Base-by-base conservation (phyloP, 805 yeast genomes). In the Cyberlindnera suaveolens region DNA sequence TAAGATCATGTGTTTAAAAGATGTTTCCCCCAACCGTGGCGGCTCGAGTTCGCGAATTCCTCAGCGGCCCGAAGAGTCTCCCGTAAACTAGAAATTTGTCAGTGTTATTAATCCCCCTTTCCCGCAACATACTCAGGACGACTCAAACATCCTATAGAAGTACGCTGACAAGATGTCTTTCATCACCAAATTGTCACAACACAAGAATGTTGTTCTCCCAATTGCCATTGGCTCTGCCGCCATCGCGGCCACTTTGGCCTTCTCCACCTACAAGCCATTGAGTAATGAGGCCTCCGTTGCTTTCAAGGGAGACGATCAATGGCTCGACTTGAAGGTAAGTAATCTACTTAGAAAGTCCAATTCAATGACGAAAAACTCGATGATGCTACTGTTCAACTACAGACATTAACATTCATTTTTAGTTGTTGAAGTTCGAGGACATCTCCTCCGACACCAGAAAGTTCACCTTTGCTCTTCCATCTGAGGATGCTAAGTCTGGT, bases 401-500 rank as follows among this genome's bases (percentile, higher is more conserved):
- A 34, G 16, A 17, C 8, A 36, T 31, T 36, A 26, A 18, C 38
- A 26, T 36, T n/a, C 11, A 8, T 9, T 23, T 14, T 3, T n/a
- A 39, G 58, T 54, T 72, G 42, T 64, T 71, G 55, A 66, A 70
- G 41, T 57, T 70, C 40, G 66, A 66, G 52, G 72, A 77, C 20
- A 60, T 82, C 33, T 75, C 86, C 15, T 62, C 70, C 27, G 82
- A 83, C 65, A 74, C 91, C 57, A 84, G 78, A 65, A 74, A 77
- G 55, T 75, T 85, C 58, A 72, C 78, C 19, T 87, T 90, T 56
- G 81, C 77, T 48, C 75, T 89, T 52, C 85, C 85, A 31, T 63
- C 73, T 41, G 62, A 73, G 19, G 90, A 83, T 57, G 77, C 80
- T 47, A 78, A 71, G 16, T 73, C 88, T 27, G 98, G 98, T 31